Evolutionary conservation across 176 grass and related monocot genomes (phyloP), one percentile per base, ranked within the genome.

Genomic region (Dactylis glomerata): DNA sequence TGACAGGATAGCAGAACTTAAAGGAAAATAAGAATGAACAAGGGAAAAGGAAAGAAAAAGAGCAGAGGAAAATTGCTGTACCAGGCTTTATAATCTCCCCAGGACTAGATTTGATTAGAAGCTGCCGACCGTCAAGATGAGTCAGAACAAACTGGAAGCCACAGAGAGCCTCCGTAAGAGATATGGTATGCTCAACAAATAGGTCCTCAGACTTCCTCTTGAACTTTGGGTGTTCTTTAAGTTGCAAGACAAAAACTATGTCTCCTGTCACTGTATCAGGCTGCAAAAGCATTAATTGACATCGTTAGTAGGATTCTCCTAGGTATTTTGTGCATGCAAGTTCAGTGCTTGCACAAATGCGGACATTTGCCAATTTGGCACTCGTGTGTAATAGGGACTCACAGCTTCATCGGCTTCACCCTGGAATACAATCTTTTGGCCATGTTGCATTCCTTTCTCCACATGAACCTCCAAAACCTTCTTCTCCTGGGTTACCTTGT

Each of bases 391-490:
- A 74, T 22, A 45, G 23, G 77, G 57, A 90, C 91, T 90, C 80
- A 96, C 92, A 86, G 97, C 97, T 94, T 99, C 97, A 78, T 99
- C 97, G 20, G 97, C 93, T 90, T 94, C 92, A 87, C 97, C 93
- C 89, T 96, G 90, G 59, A 99, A 99, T 76, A 87, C 90, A 85
- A 96, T 96, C 84, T 94, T 99, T 82, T 99, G 93, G 16, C 86
- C 86, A 86, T 99, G 93, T 78, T 89, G 89, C 97, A 99, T 94
- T 88, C 97, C 97, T 86, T 99, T 96, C 86, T 99, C 93, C 15
- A 96, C 86, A 88, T 96, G 90, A 71, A 99, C 92, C 85, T 96
- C 93, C 55, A 99, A 76, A 13, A 96, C 93, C 82, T 96, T 99
- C 84, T 94, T 94, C 88, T 94, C 93, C 75, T 94, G 88, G 42